Percentiles rank a stretch among this genome's conserved stretches.
Conservation (phyloP, 768 basidiomycete genomes). For the Infundibulicybe gibba region DNA sequence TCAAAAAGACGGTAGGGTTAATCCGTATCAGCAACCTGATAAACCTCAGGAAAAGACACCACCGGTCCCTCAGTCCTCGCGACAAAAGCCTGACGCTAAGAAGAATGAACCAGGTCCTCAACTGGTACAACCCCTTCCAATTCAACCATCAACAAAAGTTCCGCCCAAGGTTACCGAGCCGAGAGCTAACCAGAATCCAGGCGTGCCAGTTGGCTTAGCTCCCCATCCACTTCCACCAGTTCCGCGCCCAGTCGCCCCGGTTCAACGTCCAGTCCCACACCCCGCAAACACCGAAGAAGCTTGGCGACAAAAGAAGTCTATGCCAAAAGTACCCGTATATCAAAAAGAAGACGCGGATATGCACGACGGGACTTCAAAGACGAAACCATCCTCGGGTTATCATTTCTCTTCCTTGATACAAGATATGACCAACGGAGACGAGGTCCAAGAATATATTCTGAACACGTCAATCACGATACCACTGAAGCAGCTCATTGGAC, state of each 20-base stretch:
- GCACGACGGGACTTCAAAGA: neutral
- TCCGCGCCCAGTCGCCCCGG: too few relatives aligned
- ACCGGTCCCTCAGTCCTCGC: too few relatives aligned
- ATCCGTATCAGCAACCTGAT: neutral
- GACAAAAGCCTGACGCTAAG: too few relatives aligned
- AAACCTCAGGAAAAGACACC: too few relatives aligned
- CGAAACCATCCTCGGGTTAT: neutral
- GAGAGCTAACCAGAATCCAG: too few relatives aligned
- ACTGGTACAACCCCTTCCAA: neutral
- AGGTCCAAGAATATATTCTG: neutral
- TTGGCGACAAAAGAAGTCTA: neutral
- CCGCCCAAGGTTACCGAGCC: neutral
- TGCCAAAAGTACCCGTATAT: neutral
- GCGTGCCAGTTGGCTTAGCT: too few relatives aligned
- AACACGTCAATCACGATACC: neutral
- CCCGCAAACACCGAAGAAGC: neutral
- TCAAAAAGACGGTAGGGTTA: neutral
- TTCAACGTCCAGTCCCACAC: too few relatives aligned
- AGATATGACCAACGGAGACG: slow-evolving; percentile 2
- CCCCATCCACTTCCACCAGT: too few relatives aligned
- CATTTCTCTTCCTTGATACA: slow-evolving; percentile 2
- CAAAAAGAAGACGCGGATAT: neutral
- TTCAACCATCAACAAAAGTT: neutral
- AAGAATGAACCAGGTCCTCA: neutral
- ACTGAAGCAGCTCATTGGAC: neutral